Percentiles rank a stretch among this genome's conserved stretches.
phyloP scores from a whole-genome alignment of 176 grass and related monocot species.

The Phoenix roebelenii region DNA sequence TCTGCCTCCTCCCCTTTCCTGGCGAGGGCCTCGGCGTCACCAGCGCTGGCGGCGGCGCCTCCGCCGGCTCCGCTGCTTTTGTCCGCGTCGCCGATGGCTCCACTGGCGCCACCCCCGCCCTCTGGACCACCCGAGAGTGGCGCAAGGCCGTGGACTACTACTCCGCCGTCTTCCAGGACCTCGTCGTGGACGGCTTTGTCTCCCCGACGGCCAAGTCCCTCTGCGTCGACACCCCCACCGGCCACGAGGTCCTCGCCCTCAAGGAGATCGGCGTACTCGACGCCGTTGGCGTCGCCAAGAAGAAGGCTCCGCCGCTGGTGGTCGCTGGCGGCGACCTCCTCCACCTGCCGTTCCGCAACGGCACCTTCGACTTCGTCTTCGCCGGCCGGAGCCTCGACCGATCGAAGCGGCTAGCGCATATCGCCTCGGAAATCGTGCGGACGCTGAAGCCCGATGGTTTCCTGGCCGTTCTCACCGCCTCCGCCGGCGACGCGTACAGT shows the following conservation, averaged over 20 bases:
- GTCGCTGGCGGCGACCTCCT: constrained; percentile 19
- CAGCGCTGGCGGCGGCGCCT: background rate
- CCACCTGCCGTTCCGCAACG: constrained; percentile 33
- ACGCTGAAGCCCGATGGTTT: constrained; percentile 34
- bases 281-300: constrained; percentile 40
- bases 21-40: constrained; percentile 8
- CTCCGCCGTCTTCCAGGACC: constrained; percentile 30
- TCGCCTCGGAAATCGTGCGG: constrained; percentile 49
- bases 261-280: constrained; percentile 50
- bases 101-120: constrained; percentile 4
- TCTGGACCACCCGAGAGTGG: constrained; percentile 57
- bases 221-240: constrained; percentile 31
- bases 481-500: constrained; percentile 44
- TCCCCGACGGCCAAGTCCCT: constrained; percentile 29
- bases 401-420: constrained; percentile 18
- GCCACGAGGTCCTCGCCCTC: constrained; percentile 48
- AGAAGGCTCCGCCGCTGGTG: constrained; percentile 41
- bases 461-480: constrained; percentile 43
- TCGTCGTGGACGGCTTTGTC: constrained; percentile 39
- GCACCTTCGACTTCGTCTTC: constrained; percentile 45
- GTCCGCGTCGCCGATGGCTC: constrained; percentile 13
- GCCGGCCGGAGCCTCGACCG: constrained; percentile 36
- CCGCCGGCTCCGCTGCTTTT: constrained; percentile 7
- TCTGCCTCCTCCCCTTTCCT: constrained; percentile 33
- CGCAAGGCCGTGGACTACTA: constrained; percentile 36